A percentile compares a stretch with the other conserved stretches of the same genome.
phyloP scores from a whole-genome alignment of 305 asterid genomes.

The Fraxinus sp. region DNA sequence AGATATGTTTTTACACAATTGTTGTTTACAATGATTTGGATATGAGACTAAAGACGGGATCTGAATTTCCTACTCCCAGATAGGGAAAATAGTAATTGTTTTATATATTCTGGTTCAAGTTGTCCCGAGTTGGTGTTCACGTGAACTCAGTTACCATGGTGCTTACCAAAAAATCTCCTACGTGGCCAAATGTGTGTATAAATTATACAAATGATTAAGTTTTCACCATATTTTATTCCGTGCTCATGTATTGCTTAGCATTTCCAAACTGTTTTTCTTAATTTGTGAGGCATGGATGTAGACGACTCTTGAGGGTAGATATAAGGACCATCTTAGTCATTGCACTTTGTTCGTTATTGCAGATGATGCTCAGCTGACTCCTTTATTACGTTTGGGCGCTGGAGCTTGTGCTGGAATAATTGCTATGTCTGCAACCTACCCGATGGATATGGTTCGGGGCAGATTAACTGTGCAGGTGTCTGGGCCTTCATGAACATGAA shows the following conservation, averaged over 20 bases:
- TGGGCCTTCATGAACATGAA: slow-evolving; percentile 17
- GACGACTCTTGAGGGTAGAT: neutral
- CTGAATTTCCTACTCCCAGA: neutral
- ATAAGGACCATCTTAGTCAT: neutral
- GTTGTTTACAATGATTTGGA: neutral
- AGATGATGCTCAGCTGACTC: slow-evolving; percentile 91
- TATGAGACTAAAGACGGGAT: neutral
- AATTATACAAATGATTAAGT: neutral
- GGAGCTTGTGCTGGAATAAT: slow-evolving; percentile 99
- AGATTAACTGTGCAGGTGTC: slow-evolving; percentile 90
- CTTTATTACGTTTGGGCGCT: slow-evolving; percentile 90
- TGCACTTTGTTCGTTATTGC: slow-evolving; percentile 25
- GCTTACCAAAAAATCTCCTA: neutral
- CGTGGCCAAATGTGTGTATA: neutral
- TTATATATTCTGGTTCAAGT: neutral
- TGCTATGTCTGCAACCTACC: slow-evolving; percentile 99
- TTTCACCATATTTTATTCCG: neutral
- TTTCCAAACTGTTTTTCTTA: neutral
- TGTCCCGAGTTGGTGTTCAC: neutral
- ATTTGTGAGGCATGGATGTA: neutral
- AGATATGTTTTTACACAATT: neutral
- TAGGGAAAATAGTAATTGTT: neutral
- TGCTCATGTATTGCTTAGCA: neutral
- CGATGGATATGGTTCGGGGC: slow-evolving; percentile 99
- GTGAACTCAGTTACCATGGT: neutral